Conservation (phyloP, 371 early-diverging fungal species). For the Rhizopus stolonifer region DNA sequence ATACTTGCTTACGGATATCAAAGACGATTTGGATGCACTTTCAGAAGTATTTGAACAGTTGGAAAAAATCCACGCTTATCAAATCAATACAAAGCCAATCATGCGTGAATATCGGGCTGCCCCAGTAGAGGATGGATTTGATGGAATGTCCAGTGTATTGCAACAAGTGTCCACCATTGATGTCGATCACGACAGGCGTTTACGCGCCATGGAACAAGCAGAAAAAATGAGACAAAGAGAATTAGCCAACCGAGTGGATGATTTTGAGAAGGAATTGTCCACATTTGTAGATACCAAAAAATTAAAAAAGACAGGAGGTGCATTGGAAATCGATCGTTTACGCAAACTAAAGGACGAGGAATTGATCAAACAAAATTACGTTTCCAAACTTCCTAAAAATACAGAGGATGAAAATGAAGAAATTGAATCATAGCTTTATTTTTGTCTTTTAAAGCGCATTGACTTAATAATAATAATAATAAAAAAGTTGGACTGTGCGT, state of each 20-base stretch:
- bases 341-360: slow-evolving; percentile 66
- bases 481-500: too few relatives aligned
- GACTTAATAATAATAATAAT: too few relatives aligned
- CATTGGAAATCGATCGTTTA: slow-evolving; percentile 66
- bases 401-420: too few relatives aligned
- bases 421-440: too few relatives aligned
- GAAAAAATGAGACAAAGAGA: slow-evolving; percentile 72
- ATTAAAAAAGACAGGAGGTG: slow-evolving; percentile 75
- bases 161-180: slow-evolving; percentile 71
- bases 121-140: slow-evolving; percentile 63
- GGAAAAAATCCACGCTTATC: slow-evolving; percentile 65
- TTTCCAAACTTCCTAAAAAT: too few relatives aligned
- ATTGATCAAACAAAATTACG: slow-evolving; percentile 40
- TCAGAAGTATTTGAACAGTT: slow-evolving; percentile 64
- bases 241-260: slow-evolving; percentile 64
- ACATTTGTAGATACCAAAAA: slow-evolving; percentile 64
- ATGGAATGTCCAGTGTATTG: slow-evolving; percentile 61
- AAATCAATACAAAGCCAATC: slow-evolving; percentile 37
- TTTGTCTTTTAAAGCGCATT: too few relatives aligned
- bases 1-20: slow-evolving; percentile 65
- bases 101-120: slow-evolving; percentile 58
- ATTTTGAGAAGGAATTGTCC: slow-evolving; percentile 70
- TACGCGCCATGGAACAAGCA: slow-evolving; percentile 73
- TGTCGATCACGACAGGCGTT: slow-evolving; percentile 64
- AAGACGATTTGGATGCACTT: slow-evolving; percentile 66